Conservation (phyloP, 495 filamentous ascomycete species). For the Mycothermus thermophilus region DNA sequence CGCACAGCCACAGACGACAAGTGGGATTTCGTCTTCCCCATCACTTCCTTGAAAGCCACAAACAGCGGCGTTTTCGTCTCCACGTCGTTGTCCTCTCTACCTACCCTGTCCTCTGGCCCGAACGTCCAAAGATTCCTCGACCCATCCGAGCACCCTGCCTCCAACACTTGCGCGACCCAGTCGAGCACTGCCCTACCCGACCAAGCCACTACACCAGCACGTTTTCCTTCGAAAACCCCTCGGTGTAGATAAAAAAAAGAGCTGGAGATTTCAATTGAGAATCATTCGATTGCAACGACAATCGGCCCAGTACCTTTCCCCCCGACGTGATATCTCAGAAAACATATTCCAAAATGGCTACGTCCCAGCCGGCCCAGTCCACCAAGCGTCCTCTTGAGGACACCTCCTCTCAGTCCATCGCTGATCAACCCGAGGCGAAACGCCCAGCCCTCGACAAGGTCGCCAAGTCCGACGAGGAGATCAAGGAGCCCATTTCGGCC, state of each 20-base stretch:
- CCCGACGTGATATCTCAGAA: slow-evolving; percentile 19
- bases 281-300: slow-evolving; percentile 27
- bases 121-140: slow-evolving; percentile 15
- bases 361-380: slow-evolving; percentile 40
- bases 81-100: slow-evolving; percentile 8
- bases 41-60: slow-evolving; percentile 11
- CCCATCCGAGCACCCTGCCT: slow-evolving; percentile 7
- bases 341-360: slow-evolving; percentile 37
- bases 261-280: slow-evolving; percentile 36
- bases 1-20: slow-evolving; percentile 7
- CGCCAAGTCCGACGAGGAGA: slow-evolving; percentile 40
- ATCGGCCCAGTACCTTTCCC: slow-evolving; percentile 2
- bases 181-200: slow-evolving; percentile 9
- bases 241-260: slow-evolving; percentile 92
- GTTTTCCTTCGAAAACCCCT: slow-evolving; percentile 73
- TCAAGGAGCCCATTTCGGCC: slow-evolving; percentile 24
- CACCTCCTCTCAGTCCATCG: slow-evolving; percentile 82
- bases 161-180: slow-evolving; percentile 17
- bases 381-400: slow-evolving; percentile 94
- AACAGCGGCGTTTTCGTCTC: slow-evolving; percentile 9
- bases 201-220: slow-evolving; percentile 59
- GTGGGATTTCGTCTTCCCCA: slow-evolving; percentile 10
- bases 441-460: slow-evolving; percentile 91
- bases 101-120: slow-evolving; percentile 7
- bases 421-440: slow-evolving; percentile 93